These are phyloP conservation scores for Phragmites australis DNA, from an alignment of 176 grass and related monocot genomes.

Conservation along the genomic window DNA sequence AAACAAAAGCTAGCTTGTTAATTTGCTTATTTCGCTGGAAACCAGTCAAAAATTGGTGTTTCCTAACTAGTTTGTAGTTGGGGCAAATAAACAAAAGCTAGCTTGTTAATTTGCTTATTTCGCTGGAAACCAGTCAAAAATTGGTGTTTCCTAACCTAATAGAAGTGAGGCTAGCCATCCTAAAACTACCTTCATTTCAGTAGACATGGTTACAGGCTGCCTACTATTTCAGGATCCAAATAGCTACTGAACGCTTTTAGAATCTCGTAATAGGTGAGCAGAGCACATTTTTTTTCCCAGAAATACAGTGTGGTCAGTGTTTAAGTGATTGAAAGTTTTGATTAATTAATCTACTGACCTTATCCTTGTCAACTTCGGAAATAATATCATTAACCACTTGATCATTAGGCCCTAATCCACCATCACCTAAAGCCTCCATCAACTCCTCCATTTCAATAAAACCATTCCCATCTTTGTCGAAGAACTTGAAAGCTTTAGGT, in stretches of 20 bases:
- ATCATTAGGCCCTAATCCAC: conserved; percentile 57
- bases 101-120: neutral
- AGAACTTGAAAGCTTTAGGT: conserved; percentile 72
- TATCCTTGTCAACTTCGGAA: conserved; percentile 64
- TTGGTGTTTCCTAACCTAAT: neutral
- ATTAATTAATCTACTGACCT: conserved; percentile 52
- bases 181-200: neutral
- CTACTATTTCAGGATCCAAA: conserved; percentile 21
- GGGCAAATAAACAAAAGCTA: neutral
- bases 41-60: neutral
- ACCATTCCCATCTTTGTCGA: conserved; percentile 80
- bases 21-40: conserved; percentile 20
- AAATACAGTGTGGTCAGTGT: conserved; percentile 6
- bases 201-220: neutral
- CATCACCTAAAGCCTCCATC: conserved; percentile 71
- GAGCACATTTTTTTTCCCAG: neutral
- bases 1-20: neutral
- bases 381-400: conserved; percentile 76
- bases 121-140: conserved; percentile 15
- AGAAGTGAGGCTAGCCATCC: neutral
- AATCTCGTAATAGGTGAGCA: neutral
- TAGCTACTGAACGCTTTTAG: neutral
- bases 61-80: neutral
- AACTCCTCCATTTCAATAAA: conserved; percentile 83
- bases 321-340: neutral